These are phyloP conservation scores for Hanseniaspora vineae DNA, from an alignment of 805 yeast species.

Conservation along the genomic window DNA sequence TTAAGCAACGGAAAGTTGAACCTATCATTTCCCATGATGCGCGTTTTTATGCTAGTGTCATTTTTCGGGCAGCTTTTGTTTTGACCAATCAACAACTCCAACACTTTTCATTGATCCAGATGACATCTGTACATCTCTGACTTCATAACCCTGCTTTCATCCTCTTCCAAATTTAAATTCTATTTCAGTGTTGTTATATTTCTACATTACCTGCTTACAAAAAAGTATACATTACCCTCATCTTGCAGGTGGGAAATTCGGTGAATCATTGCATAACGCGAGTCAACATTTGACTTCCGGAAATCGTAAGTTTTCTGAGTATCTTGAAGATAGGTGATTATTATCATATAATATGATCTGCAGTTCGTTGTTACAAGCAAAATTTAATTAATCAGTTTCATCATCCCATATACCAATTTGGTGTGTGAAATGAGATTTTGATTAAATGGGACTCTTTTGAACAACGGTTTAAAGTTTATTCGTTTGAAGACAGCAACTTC, in stretches of 20 bases:
- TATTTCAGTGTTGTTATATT: not conserved
- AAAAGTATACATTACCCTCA: not conserved
- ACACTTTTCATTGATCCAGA: no score
- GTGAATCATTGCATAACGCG: constrained; percentile 4
- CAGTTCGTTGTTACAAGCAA: constrained; percentile 7
- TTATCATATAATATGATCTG: not conserved
- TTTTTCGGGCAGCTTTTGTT: no score
- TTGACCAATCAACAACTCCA: no score
- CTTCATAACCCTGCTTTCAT: no score
- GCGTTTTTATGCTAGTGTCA: no score
- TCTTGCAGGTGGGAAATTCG: constrained; percentile 8
- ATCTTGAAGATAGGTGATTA: not conserved
- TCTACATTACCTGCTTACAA: constrained; percentile 1
- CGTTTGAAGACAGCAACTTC: constrained; percentile 2
- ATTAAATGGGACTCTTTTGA: constrained; percentile 6
- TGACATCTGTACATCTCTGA: no score
- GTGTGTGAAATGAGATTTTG: no score
- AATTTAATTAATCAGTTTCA: constrained; percentile 1
- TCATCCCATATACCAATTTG: no score
- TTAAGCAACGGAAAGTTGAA: no score
- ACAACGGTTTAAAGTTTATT: constrained; percentile 5
- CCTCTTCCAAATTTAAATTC: no score
- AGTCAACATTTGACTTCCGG: no score
- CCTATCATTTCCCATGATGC: no score
- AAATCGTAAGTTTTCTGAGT: not conserved